Evolutionary conservation across 805 yeast species (phyloP).

Genomic region (Metschnikowia sp.): DNA sequence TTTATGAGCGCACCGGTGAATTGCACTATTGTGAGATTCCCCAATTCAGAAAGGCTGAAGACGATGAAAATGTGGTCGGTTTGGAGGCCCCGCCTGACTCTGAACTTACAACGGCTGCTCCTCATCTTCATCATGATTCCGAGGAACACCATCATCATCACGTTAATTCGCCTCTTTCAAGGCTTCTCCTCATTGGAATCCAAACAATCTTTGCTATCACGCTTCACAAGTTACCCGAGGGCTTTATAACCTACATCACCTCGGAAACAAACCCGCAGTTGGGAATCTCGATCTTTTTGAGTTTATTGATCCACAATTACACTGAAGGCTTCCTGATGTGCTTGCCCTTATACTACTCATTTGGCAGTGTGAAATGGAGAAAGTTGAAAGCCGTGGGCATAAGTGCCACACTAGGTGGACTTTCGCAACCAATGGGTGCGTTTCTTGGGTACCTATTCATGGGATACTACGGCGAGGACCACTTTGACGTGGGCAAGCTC

Average conservation of each 20-base stretch:
- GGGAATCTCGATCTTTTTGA: constrained; percentile 78
- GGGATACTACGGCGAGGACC: constrained; percentile 26
- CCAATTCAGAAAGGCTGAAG: constrained; percentile 17
- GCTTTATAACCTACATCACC: constrained; percentile 82
- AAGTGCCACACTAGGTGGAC: constrained; percentile 71
- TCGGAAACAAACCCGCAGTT: constrained; percentile 58
- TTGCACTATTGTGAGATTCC: constrained; percentile 43
- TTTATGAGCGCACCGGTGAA: constrained; percentile 16
- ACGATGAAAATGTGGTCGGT: constrained; percentile 1
- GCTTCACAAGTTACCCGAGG: constrained; percentile 92
- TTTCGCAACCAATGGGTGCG: constrained; percentile 90
- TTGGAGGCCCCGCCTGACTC: background rate
- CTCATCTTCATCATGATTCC: constrained; percentile 12
- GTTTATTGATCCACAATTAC: constrained; percentile 84
- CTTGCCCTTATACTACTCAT: constrained; percentile 78
- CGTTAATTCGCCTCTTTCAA: constrained; percentile 69
- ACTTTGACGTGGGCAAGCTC: constrained; percentile 25
- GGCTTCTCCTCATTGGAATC: constrained; percentile 80
- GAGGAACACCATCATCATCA: constrained; percentile 70
- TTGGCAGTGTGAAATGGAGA: constrained; percentile 39
- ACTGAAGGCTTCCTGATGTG: constrained; percentile 95
- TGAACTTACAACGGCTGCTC: background rate
- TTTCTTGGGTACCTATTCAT: constrained; percentile 56
- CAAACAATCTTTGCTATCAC: constrained; percentile 88
- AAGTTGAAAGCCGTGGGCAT: constrained; percentile 57